Evolutionary conservation across 108 stramenopile species (phyloP).

Genomic region (Nitzschia inconspicua): DNA sequence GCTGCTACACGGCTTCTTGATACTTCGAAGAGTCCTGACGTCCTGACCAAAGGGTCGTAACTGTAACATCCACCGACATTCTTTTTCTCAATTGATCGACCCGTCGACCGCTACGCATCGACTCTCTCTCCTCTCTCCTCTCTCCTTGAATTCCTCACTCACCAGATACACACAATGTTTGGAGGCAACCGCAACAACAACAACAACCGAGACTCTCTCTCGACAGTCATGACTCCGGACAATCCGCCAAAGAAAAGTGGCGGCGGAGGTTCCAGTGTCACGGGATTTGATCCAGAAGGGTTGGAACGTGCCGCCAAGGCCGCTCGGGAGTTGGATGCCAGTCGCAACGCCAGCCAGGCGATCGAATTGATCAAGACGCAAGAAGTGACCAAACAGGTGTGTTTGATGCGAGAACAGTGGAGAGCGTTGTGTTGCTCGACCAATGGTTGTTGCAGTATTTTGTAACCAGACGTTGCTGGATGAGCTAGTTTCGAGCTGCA

Average conservation of each 20-base stretch:
- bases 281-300: slow-evolving; percentile 92
- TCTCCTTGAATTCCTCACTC: too few species aligned
- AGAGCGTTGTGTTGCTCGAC: neutral
- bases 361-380: slow-evolving; percentile 93
- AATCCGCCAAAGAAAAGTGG: slow-evolving; percentile 57
- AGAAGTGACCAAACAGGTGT: slow-evolving; percentile 89
- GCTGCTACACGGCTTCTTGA: too few species aligned
- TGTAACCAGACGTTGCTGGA: too few species aligned
- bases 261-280: slow-evolving; percentile 47
- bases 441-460: too few species aligned
- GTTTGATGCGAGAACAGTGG: neutral
- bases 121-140: too few species aligned
- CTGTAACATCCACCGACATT: too few species aligned
- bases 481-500: too few species aligned
- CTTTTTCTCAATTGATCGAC: too few species aligned
- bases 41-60: too few species aligned
- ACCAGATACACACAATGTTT: slow-evolving; percentile 14
- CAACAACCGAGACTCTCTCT: slow-evolving; percentile 57
- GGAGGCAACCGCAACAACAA: slow-evolving; percentile 59
- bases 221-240: slow-evolving; percentile 73
- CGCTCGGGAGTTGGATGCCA: slow-evolving; percentile 80
- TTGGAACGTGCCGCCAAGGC: slow-evolving; percentile 95
- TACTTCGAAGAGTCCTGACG: too few species aligned
- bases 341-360: slow-evolving; percentile 71
- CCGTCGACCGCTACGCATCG: too few species aligned